A percentile compares a stretch with the other conserved stretches of the same genome.
Evolutionary conservation across 1,139 yeast species (phyloP).

Genomic region (Protomyces lactucae-debilis): DNA sequence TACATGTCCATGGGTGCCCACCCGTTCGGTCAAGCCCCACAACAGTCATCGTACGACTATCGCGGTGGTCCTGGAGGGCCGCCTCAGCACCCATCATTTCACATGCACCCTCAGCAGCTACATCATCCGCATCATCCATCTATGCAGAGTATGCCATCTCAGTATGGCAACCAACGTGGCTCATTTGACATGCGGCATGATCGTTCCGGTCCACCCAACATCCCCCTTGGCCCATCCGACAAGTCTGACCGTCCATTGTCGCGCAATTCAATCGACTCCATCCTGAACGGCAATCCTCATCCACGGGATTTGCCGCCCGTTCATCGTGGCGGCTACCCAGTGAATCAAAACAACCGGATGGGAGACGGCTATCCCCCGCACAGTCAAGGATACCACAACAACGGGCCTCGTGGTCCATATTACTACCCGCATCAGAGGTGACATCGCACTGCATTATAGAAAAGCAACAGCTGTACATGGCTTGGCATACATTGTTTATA

Average conservation of each 20-base stretch:
- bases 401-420: not conserved
- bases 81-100: not conserved
- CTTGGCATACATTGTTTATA: not conserved
- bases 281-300: not conserved
- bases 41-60: not conserved
- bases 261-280: not conserved
- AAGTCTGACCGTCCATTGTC: not conserved
- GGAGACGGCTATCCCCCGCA: not conserved
- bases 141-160: not conserved
- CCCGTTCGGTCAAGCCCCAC: not conserved
- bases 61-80: not conserved
- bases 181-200: not conserved
- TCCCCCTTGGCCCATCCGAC: not conserved
- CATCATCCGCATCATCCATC: not conserved
- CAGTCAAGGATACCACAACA: not conserved
- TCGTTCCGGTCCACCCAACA: not conserved
- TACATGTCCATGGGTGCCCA: not conserved
- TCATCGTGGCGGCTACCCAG: not conserved
- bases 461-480: not conserved
- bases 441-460: not conserved
- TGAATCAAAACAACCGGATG: not conserved
- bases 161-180: not conserved
- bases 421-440: not conserved
- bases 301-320: not conserved
- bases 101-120: not conserved